Evolutionary conservation across 148 eudicot species (phyloP).

Genomic region (Selenicereus undatus): DNA sequence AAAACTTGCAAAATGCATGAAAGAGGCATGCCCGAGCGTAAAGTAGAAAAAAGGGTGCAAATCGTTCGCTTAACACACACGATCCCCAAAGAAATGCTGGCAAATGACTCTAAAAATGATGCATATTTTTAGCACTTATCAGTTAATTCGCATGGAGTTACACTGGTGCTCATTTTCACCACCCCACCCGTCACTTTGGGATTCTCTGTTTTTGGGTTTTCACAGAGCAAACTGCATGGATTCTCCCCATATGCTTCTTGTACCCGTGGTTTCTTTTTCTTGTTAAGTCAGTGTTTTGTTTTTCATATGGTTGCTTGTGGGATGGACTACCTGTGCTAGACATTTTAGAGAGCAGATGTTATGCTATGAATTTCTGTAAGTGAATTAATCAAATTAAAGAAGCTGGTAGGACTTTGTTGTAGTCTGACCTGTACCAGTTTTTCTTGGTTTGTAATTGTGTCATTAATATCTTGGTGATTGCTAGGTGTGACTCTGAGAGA

Average conservation of each 20-base stretch:
- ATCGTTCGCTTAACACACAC: too few relatives aligned
- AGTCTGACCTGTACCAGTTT: background rate
- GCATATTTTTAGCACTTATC: too few relatives aligned
- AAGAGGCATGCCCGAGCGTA: too few relatives aligned
- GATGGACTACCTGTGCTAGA: too few relatives aligned
- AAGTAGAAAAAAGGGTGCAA: too few relatives aligned
- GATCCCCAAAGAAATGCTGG: too few relatives aligned
- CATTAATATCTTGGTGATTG: constrained; percentile 10
- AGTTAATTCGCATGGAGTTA: background rate
- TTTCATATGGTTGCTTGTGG: background rate
- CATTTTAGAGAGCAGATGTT: background rate
- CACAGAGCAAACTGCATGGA: background rate
- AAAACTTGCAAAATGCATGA: too few relatives aligned
- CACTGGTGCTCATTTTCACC: background rate
- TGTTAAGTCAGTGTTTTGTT: background rate
- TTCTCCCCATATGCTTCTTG: background rate
- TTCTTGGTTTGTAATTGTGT: constrained; percentile 7
- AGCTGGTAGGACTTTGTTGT: background rate
- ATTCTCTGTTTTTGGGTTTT: background rate
- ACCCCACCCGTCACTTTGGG: background rate
- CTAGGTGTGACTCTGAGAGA: constrained; percentile 75
- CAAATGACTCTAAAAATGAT: too few relatives aligned
- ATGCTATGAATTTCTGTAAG: background rate
- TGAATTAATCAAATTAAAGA: background rate
- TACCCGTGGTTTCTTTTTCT: background rate